These are phyloP conservation scores for Candida gigantensis DNA, from an alignment of 1,139 yeast genomes.

Conservation along the genomic window DNA sequence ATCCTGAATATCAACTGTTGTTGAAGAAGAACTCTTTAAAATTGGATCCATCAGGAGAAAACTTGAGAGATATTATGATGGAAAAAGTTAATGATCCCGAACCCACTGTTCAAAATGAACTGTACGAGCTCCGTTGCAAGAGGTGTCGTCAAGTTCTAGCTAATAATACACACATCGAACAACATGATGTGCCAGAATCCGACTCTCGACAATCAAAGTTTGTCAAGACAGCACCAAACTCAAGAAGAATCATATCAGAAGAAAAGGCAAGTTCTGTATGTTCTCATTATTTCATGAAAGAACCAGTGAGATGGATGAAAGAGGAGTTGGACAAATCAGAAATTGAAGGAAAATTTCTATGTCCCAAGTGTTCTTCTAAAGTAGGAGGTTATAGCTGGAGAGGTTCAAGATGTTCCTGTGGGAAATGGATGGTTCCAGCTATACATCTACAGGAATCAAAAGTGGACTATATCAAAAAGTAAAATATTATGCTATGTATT, in stretches of 20 bases:
- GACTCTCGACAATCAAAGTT: slow-evolving; percentile 65
- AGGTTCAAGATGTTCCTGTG: slow-evolving; percentile 93
- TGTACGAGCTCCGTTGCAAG: slow-evolving; percentile 58
- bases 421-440: slow-evolving; percentile 95
- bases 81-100: background rate
- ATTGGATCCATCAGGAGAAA: slow-evolving; percentile 30
- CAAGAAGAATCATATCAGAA: slow-evolving; percentile 55
- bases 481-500: no score
- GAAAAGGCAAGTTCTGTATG: slow-evolving; percentile 62
- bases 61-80: slow-evolving; percentile 20
- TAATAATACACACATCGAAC: slow-evolving; percentile 47
- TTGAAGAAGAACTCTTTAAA: slow-evolving; percentile 25
- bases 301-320: slow-evolving; percentile 92
- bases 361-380: slow-evolving; percentile 83
- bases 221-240: slow-evolving; percentile 59
- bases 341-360: slow-evolving; percentile 80
- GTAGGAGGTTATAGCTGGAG: slow-evolving; percentile 94
- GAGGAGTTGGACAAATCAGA: slow-evolving; percentile 66
- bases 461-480: slow-evolving; percentile 59
- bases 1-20: slow-evolving; percentile 29
- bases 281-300: slow-evolving; percentile 77
- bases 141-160: slow-evolving; percentile 67
- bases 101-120: slow-evolving; percentile 16
- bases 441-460: slow-evolving; percentile 78
- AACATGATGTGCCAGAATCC: slow-evolving; percentile 61